Conservation (phyloP, 345 rosid genomes). For the Eucalyptus regnans region DNA sequence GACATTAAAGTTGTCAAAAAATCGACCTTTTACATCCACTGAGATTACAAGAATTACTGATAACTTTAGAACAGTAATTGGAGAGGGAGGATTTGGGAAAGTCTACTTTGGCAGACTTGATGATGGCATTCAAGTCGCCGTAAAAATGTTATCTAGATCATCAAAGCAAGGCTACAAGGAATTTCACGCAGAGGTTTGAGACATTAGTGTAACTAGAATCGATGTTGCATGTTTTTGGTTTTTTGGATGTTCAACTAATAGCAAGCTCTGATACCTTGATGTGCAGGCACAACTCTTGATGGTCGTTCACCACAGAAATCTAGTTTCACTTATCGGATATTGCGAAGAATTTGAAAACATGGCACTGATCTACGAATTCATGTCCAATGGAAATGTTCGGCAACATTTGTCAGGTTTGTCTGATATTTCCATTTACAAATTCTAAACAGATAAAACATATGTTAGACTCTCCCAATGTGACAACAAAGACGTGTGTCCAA, state of each 20-base stretch:
- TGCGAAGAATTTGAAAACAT: conserved; percentile 7
- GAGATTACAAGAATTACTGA: conserved; percentile 2
- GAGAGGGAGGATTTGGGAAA: conserved; percentile 13
- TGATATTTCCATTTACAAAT: neutral
- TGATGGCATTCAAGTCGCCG: conserved; percentile 1
- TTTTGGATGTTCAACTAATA: neutral
- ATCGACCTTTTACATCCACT: neutral
- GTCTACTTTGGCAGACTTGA: conserved; percentile 7
- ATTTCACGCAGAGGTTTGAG: conserved; percentile 16
- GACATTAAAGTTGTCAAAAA: neutral
- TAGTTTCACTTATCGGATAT: conserved; percentile 16
- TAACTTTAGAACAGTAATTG: neutral
- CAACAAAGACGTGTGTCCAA: neutral
- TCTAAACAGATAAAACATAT: neutral
- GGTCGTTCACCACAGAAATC: conserved; percentile 16
- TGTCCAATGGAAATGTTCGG: conserved; percentile 17
- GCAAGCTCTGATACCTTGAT: neutral
- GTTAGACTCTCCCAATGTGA: neutral
- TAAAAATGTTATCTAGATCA: conserved; percentile 11
- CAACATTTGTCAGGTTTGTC: conserved; percentile 8
- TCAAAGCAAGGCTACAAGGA: conserved; percentile 19
- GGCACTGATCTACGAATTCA: conserved; percentile 23
- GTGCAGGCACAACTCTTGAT: conserved; percentile 14
- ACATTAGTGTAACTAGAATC: neutral
- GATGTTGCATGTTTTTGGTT: neutral